Percentiles rank a stretch among this genome's conserved stretches.
Evolutionary conservation across 1,284 basidiomycete genomes (phyloP).

Genomic region (Fomitopsis pinicola): DNA sequence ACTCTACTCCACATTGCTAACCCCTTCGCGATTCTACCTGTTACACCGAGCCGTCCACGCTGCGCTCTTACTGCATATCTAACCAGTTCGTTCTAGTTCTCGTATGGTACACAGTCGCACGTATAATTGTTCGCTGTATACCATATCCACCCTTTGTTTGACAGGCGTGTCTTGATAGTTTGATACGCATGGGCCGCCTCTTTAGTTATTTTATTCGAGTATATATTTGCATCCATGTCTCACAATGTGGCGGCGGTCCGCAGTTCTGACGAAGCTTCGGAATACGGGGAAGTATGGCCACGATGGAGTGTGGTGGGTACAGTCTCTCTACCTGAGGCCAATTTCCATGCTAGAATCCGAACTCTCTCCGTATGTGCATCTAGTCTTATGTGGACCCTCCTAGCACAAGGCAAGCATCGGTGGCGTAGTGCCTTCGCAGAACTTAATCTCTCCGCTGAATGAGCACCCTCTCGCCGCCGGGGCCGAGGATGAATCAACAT

Average conservation of each 20-base stretch:
- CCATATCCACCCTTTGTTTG: not conserved
- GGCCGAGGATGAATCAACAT: not conserved
- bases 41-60: not conserved
- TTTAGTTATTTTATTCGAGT: constrained; percentile 1
- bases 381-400: not conserved
- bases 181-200: not conserved
- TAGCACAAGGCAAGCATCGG: not conserved
- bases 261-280: not conserved
- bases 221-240: not conserved
- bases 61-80: constrained; percentile 1
- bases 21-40: not conserved
- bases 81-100: constrained; percentile 1
- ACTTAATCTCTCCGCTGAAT: not conserved
- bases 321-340: no score
- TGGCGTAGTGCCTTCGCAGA: not conserved
- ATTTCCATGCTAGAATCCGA: not conserved
- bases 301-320: no score
- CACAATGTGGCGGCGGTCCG: not conserved
- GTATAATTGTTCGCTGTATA: constrained; percentile 1
- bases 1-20: not conserved
- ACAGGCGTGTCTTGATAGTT: not conserved
- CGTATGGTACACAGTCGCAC: constrained; percentile 1
- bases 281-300: not conserved
- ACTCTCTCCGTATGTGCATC: not conserved
- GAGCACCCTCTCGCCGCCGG: not conserved